Conservation (phyloP, 2,329 filamentous ascomycete species). For the Cryphonectria parasitica region DNA sequence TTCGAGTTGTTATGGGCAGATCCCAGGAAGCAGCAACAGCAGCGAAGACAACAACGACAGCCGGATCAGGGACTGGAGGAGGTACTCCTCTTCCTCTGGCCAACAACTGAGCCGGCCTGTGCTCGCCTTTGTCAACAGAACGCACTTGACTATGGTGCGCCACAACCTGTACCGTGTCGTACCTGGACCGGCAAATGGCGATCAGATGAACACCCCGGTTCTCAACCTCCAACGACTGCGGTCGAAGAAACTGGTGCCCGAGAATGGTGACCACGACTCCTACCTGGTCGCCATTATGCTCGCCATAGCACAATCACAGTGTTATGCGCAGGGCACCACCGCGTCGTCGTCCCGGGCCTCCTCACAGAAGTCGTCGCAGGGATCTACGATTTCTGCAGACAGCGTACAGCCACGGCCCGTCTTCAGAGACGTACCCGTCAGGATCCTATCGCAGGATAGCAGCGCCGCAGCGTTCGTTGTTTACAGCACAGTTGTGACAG, state of each 20-base stretch:
- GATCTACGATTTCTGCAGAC: constrained; percentile 27
- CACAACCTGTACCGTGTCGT: constrained; percentile 51
- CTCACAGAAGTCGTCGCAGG: constrained; percentile 34
- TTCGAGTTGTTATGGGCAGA: constrained; percentile 39
- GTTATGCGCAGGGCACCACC: constrained; percentile 43
- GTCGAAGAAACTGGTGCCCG: constrained; percentile 51
- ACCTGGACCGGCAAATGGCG: constrained; percentile 43
- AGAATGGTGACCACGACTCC: constrained; percentile 54
- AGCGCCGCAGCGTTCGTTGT: constrained; percentile 55
- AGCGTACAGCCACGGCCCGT: constrained; percentile 33
- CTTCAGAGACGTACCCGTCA: constrained; percentile 54
- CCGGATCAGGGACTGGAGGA: constrained; percentile 31
- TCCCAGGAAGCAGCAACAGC: constrained; percentile 32
- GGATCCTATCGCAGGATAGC: constrained; percentile 56
- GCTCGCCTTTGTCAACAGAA: constrained; percentile 53
- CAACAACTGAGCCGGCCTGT: constrained; percentile 37
- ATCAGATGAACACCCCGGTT: constrained; percentile 50
- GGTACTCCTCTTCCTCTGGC: constrained; percentile 17
- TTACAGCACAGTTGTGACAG: constrained; percentile 55
- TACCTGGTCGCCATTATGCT: constrained; percentile 57
- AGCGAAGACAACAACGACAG: constrained; percentile 29
- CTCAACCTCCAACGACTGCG: constrained; percentile 51
- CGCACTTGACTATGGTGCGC: constrained; percentile 50
- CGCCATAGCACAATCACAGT: constrained; percentile 60
- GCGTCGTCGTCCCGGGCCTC: constrained; percentile 23